Evolutionary conservation across 106 monocot species (phyloP).

Genomic region (Hemerocallis citrina): DNA sequence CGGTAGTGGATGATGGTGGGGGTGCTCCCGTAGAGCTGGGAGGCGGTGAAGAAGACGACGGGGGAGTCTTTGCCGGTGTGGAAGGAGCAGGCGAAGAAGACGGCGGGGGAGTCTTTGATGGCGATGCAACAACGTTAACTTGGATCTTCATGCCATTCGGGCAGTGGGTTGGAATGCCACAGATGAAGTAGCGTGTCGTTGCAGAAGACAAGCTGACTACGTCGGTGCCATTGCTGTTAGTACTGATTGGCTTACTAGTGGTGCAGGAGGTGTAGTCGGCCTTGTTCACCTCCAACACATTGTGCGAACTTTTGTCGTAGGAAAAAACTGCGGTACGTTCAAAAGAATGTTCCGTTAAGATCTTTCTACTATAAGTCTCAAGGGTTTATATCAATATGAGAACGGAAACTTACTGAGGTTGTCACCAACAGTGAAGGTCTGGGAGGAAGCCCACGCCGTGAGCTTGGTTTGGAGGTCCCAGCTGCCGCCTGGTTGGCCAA

Average conservation of each 20-base stretch:
- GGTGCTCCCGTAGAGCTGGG: not conserved
- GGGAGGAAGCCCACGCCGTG: slow-evolving; percentile 13
- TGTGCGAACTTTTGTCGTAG: slow-evolving; percentile 11
- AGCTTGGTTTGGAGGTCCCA: slow-evolving; percentile 19
- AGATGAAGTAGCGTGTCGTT: slow-evolving; percentile 52
- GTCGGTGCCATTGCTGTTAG: slow-evolving; percentile 14
- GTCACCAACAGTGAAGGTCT: slow-evolving; percentile 25
- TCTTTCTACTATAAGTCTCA: not conserved
- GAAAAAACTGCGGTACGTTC: slow-evolving; percentile 9
- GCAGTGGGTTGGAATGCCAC: slow-evolving; percentile 43
- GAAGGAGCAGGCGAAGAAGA: not conserved
- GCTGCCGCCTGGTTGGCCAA: not conserved
- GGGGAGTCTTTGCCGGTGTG: not conserved
- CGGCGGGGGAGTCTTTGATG: not conserved
- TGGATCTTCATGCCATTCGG: slow-evolving; percentile 29
- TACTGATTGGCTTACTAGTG: slow-evolving; percentile 4
- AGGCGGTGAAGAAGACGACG: not conserved
- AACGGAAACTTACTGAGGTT: slow-evolving; percentile 13
- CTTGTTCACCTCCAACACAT: slow-evolving; percentile 42
- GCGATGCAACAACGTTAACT: slow-evolving; percentile 9
- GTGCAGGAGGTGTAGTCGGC: slow-evolving; percentile 35
- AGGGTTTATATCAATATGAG: not conserved
- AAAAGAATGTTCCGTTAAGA: not conserved
- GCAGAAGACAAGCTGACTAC: slow-evolving; percentile 12
- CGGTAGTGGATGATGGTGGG: not conserved